A percentile compares a stretch with the other conserved stretches of the same genome.
These are phyloP conservation scores for Fomitopsis pinicola DNA, from an alignment of 1,284 basidiomycete species.

Conservation along the genomic window DNA sequence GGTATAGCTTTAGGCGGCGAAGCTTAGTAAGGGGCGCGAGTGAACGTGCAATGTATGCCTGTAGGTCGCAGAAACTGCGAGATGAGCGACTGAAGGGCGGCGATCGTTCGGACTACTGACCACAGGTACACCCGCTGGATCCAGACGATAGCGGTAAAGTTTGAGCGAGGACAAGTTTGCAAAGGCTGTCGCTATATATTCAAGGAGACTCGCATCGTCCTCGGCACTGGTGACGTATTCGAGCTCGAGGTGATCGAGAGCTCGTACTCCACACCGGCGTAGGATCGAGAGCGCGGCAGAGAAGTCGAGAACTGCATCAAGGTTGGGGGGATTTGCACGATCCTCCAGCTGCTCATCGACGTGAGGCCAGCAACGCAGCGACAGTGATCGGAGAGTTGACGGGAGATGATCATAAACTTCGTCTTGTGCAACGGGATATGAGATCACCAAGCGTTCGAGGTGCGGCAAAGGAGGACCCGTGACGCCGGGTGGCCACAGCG, in stretches of 20 bases:
- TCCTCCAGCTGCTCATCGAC: not conserved
- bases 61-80: not conserved
- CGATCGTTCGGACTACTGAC: not conserved
- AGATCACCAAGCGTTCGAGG: not conserved
- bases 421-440: not conserved
- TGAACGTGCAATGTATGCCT: not conserved
- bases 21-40: not conserved
- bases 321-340: not conserved
- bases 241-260: not conserved
- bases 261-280: not conserved
- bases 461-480: not conserved
- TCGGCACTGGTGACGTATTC: not conserved
- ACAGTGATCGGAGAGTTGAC: not conserved
- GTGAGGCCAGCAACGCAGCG: not conserved
- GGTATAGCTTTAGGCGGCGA: not conserved
- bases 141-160: not conserved
- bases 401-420: not conserved
- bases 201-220: not conserved
- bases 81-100: not conserved
- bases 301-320: not conserved
- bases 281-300: not conserved
- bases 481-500: not conserved
- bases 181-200: not conserved
- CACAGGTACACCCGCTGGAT: not conserved
- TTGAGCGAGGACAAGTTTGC: not conserved